Percentiles rank a stretch among this genome's conserved stretches.
phyloP scores from a whole-genome alignment of 495 filamentous ascomycete genomes.

The Rostrohypoxylon terebratum region DNA sequence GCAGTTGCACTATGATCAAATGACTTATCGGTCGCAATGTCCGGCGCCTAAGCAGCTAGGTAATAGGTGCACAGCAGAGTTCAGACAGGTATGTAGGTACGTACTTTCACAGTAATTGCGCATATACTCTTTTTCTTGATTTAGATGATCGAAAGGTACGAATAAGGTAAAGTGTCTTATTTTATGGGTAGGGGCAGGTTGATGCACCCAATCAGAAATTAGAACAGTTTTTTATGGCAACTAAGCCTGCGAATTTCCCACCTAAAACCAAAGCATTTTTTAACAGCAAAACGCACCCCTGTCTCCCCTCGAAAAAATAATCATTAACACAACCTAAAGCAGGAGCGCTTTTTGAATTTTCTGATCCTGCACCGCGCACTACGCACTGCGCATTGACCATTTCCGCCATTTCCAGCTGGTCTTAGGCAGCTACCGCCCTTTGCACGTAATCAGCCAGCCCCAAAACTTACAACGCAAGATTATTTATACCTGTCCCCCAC shows the following conservation, averaged over 20 bases:
- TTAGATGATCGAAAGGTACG: conserved; percentile 15
- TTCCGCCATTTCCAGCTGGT: conserved; percentile 24
- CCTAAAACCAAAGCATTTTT: conserved; percentile 47
- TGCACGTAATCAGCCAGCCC: conserved; percentile 59
- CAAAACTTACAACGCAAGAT: conserved; percentile 43
- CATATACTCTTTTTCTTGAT: conserved; percentile 20
- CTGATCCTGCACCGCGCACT: conserved; percentile 31
- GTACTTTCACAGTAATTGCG: conserved; percentile 1
- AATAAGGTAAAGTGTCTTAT: conserved; percentile 28
- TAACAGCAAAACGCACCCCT: conserved; percentile 50
- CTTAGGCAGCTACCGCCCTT: conserved; percentile 3
- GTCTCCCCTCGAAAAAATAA: conserved; percentile 49
- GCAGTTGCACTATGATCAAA: conserved; percentile 13
- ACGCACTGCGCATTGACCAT: conserved; percentile 42
- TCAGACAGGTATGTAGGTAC: no score
- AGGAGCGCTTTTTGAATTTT: conserved; percentile 32
- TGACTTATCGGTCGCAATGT: conserved; percentile 16
- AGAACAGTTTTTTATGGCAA: not conserved
- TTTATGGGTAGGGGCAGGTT: not conserved
- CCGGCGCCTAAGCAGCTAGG: no score
- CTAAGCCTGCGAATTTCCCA: conserved; percentile 42
- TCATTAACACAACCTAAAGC: conserved; percentile 41
- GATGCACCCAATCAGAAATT: conserved; percentile 52
- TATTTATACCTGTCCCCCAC: conserved; percentile 65
- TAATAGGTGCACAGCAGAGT: not conserved